Evolutionary conservation across 179 eudicot species (phyloP).

Genomic region (Beta corolliflora): DNA sequence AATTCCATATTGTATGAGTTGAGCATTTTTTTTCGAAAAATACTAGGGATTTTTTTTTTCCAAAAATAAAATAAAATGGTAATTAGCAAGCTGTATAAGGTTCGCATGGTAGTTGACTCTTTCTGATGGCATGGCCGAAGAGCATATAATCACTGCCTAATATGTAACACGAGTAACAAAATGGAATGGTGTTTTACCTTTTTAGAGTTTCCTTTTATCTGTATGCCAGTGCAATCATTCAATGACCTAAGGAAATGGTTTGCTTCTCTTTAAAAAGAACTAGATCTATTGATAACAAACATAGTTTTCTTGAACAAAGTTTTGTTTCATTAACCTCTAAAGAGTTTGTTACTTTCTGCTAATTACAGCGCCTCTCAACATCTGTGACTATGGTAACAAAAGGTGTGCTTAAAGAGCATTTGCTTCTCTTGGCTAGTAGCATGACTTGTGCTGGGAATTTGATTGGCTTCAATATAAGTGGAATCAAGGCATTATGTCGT

Average conservation of each 20-base stretch:
- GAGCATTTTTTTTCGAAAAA: too few species aligned
- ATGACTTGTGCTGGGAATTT: constrained; percentile 89
- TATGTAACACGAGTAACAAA: neutral
- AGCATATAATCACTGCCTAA: neutral
- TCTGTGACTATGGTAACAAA: constrained; percentile 90
- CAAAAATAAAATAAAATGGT: too few species aligned
- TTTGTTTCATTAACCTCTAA: neutral
- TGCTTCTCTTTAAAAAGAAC: neutral
- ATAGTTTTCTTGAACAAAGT: neutral
- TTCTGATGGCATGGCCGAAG: neutral
- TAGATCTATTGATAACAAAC: neutral
- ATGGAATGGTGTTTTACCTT: neutral
- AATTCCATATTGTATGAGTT: too few species aligned
- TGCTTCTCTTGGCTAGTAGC: constrained; percentile 82
- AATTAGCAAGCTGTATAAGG: neutral
- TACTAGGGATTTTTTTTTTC: too few species aligned
- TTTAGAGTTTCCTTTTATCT: neutral
- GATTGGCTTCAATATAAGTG: constrained; percentile 81
- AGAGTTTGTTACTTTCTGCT: neutral
- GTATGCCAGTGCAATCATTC: neutral
- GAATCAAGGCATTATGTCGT: constrained; percentile 75
- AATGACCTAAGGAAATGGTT: neutral
- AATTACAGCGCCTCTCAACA: constrained; percentile 85
- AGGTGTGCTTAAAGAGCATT: constrained; percentile 93
- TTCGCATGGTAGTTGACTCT: neutral